Conservation (phyloP, 495 filamentous ascomycete species). For the Lepidopterella palustris region DNA sequence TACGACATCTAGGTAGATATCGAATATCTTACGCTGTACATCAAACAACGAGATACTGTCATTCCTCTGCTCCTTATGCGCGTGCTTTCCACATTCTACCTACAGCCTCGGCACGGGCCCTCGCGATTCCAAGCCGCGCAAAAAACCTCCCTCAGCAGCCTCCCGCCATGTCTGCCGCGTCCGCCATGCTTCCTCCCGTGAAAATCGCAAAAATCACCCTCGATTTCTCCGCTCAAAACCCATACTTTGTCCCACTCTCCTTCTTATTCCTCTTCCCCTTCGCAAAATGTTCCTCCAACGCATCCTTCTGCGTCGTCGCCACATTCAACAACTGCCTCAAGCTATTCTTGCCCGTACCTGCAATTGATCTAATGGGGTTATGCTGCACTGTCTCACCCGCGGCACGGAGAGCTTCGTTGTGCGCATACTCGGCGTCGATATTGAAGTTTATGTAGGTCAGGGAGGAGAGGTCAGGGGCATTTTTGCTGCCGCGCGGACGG, state of each 20-base stretch:
- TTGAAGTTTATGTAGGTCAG: conserved; percentile 68
- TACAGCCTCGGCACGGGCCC: background rate
- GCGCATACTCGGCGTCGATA: conserved; percentile 74
- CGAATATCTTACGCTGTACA: too few species aligned
- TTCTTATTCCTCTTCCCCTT: conserved; percentile 63
- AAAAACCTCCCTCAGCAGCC: background rate
- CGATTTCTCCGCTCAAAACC: conserved; percentile 52
- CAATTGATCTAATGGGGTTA: conserved; percentile 75
- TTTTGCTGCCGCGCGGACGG: conserved; percentile 43
- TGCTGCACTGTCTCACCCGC: conserved; percentile 60
- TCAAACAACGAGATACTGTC: too few species aligned
- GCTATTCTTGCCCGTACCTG: conserved; percentile 74
- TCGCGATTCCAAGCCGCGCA: background rate
- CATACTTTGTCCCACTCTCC: conserved; percentile 76
- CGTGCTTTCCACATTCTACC: too few species aligned
- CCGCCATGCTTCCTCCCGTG: too few species aligned
- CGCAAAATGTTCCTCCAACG: conserved; percentile 84
- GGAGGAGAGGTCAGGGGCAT: conserved; percentile 31
- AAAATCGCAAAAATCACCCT: too few species aligned
- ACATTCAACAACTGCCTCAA: conserved; percentile 80
- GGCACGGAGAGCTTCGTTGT: conserved; percentile 69
- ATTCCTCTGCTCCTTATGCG: too few species aligned
- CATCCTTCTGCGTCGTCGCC: conserved; percentile 69
- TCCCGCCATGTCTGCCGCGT: too few species aligned
- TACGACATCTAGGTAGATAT: too few species aligned